A percentile compares a stretch with the other conserved stretches of the same genome.
Evolutionary conservation across 2,329 filamentous ascomycete genomes (phyloP).

Genomic region (Phaeosphaeriaceae sp.): DNA sequence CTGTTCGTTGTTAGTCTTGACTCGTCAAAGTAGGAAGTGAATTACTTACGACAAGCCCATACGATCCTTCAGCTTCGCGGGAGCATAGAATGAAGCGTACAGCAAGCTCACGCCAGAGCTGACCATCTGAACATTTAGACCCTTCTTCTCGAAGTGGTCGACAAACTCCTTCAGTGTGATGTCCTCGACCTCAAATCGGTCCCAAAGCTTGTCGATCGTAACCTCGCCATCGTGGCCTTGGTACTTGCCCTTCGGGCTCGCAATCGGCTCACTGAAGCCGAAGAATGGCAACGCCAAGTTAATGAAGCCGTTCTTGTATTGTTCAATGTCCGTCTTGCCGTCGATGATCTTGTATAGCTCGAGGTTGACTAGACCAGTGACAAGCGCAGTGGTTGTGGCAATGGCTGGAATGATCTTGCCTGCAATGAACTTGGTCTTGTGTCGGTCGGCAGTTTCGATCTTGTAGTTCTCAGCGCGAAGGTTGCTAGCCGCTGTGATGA

Average conservation of each 20-base stretch:
- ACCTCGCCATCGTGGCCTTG: slow-evolving; percentile 77
- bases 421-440: slow-evolving; percentile 99
- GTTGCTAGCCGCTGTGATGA: slow-evolving; percentile 97
- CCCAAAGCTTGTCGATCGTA: slow-evolving; percentile 94
- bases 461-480: slow-evolving; percentile 98
- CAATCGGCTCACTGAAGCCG: slow-evolving; percentile 96
- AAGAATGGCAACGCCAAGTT: slow-evolving; percentile 97
- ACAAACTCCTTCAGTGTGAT: slow-evolving; percentile 86
- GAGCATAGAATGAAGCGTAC: slow-evolving; percentile 91
- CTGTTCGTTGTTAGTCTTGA: slow-evolving; percentile 56
- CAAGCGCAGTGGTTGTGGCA: slow-evolving; percentile 93
- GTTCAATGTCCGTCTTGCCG: slow-evolving; percentile 93
- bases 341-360: slow-evolving; percentile 97
- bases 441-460: slow-evolving; percentile 87
- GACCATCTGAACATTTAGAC: slow-evolving; percentile 87
- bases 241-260: slow-evolving; percentile 91
- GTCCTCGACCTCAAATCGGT: slow-evolving; percentile 90
- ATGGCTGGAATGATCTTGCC: slow-evolving; percentile 99
- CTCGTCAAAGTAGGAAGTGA: not conserved
- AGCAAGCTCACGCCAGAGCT: slow-evolving; percentile 96
- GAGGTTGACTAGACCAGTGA: slow-evolving; percentile 89
- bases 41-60: slow-evolving; percentile 70
- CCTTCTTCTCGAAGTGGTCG: slow-evolving; percentile 78
- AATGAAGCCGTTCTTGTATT: slow-evolving; percentile 99
- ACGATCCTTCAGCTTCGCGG: slow-evolving; percentile 82